Percentiles rank a stretch among this genome's conserved stretches.
Evolutionary conservation across 2,329 filamentous ascomycete genomes (phyloP).

Genomic region (Boeremia exigua): DNA sequence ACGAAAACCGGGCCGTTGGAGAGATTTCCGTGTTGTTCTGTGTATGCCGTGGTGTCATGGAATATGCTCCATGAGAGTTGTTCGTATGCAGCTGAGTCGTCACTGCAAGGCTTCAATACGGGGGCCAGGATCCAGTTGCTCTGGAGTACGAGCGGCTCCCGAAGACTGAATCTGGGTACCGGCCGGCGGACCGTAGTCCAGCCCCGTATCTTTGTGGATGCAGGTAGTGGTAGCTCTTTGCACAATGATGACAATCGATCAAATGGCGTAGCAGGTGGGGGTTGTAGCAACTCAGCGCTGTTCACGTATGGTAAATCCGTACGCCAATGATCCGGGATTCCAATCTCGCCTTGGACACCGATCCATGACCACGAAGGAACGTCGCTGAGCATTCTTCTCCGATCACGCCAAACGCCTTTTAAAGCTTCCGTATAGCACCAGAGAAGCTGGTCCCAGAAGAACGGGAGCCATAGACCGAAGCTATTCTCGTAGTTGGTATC

Average conservation of each 20-base stretch:
- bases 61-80: neutral
- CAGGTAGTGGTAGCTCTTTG: neutral
- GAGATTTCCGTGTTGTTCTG: neutral
- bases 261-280: neutral
- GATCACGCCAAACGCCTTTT: too few species aligned
- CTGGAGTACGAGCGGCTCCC: too few species aligned
- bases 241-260: neutral
- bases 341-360: neutral
- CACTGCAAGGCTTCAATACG: neutral
- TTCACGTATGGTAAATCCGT: too few species aligned
- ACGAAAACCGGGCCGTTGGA: too few species aligned
- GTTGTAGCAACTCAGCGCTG: neutral
- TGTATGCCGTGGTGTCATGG: neutral
- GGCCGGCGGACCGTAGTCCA: neutral
- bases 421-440: neutral
- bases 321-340: too few species aligned
- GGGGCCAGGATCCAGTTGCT: neutral
- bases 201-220: neutral
- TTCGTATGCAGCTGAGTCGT: neutral
- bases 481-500: neutral
- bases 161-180: neutral
- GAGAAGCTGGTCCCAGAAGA: neutral
- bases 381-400: too few species aligned
- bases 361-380: neutral
- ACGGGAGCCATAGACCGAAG: neutral